These are phyloP conservation scores for Chaetoceros tenuissimus DNA, from an alignment of 108 stramenopile genomes.

Conservation along the genomic window DNA sequence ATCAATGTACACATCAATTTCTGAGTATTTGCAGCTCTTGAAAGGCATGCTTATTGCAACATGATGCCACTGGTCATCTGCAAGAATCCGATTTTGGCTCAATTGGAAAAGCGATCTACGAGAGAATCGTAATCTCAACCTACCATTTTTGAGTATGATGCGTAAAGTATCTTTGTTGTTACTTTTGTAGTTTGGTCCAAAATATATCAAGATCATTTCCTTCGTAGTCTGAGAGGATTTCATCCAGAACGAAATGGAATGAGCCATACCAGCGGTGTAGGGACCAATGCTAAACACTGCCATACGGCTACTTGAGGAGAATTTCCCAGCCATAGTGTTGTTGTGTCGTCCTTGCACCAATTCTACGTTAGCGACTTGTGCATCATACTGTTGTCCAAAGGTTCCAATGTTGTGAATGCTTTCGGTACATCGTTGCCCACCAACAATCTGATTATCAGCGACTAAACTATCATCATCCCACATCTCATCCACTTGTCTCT, in stretches of 20 bases:
- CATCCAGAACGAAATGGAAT: slow-evolving; percentile 4
- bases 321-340: background rate
- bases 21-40: slow-evolving; percentile 2
- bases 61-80: slow-evolving; percentile 7
- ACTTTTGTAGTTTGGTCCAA: background rate
- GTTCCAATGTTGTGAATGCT: slow-evolving; percentile 7
- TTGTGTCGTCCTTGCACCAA: background rate
- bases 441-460: background rate
- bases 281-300: slow-evolving; percentile 4
- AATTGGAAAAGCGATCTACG: background rate
- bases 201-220: slow-evolving; percentile 2
- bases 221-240: background rate
- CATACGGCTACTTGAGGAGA: background rate
- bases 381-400: slow-evolving; percentile 2
- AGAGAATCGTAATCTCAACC: too few relatives aligned
- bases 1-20: slow-evolving; percentile 1
- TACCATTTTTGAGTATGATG: slow-evolving; percentile 1
- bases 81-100: too few relatives aligned
- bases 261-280: slow-evolving; percentile 1
- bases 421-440: background rate
- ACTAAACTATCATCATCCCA: background rate
- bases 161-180: background rate
- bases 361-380: background rate
- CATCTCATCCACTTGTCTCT: background rate
- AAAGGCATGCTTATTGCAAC: slow-evolving; percentile 1